These are phyloP conservation scores for Quillaja saponaria DNA, from an alignment of 306 rosid species.

Conservation along the genomic window DNA sequence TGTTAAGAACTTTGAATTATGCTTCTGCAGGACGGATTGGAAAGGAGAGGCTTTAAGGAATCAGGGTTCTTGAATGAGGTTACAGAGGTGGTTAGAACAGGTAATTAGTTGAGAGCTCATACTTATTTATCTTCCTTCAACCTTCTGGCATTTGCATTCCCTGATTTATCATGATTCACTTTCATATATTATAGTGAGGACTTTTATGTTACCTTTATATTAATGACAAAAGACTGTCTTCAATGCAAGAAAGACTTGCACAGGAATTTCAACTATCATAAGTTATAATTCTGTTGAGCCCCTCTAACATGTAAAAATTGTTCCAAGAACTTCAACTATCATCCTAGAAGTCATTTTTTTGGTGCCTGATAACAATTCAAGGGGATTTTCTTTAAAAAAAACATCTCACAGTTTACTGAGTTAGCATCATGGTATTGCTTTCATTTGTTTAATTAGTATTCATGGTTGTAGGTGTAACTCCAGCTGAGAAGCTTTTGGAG, in stretches of 20 bases:
- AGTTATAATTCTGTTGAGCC: neutral
- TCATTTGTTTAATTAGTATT: neutral
- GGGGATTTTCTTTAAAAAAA: constrained; percentile 2
- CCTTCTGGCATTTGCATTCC: neutral
- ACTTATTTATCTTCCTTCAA: neutral
- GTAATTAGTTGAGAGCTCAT: constrained; percentile 39
- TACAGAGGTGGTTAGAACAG: constrained; percentile 84
- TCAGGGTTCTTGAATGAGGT: constrained; percentile 88
- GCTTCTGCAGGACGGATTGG: constrained; percentile 78
- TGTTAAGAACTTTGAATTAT: constrained; percentile 22
- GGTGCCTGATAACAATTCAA: neutral
- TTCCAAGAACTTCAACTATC: neutral
- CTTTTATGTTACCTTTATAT: neutral
- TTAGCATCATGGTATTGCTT: constrained; percentile 5
- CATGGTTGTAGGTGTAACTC: constrained; percentile 71
- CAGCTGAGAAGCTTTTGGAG: constrained; percentile 88
- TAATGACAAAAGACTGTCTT: neutral
- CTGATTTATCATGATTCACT: neutral
- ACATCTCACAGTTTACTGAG: neutral
- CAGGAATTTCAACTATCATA: constrained; percentile 1
- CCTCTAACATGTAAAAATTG: too few species aligned
- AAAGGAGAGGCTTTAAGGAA: constrained; percentile 94
- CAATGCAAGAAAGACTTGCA: neutral
- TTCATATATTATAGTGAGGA: constrained; percentile 1
- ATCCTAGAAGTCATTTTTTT: neutral